Conservation (phyloP, 2,329 filamentous ascomycete genomes). For the Zymoseptoria tritici region DNA sequence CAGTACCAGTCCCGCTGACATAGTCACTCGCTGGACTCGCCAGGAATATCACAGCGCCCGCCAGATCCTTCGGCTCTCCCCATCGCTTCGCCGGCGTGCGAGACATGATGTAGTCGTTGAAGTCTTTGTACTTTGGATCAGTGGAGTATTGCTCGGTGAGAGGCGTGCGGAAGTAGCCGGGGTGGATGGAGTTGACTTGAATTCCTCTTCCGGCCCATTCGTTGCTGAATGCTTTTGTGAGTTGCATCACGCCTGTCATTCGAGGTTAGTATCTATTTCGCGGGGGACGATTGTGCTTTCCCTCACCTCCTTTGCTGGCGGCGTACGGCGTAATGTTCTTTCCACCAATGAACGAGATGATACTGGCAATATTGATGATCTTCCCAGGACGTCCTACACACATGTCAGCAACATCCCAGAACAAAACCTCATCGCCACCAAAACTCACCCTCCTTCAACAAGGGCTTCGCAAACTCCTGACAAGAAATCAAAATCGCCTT, state of each 20-base stretch:
- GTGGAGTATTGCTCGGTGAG: slow-evolving; percentile 20
- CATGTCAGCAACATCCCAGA: background rate
- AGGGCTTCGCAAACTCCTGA: slow-evolving; percentile 20
- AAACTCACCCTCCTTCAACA: slow-evolving; percentile 11
- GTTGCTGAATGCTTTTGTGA: slow-evolving; percentile 77
- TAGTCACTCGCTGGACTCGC: slow-evolving; percentile 67
- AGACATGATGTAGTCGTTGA: slow-evolving; percentile 66
- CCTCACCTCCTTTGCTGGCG: slow-evolving; percentile 62
- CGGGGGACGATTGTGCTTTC: no score
- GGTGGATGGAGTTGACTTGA: slow-evolving; percentile 77
- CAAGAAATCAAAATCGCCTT: slow-evolving; percentile 17
- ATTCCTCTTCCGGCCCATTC: slow-evolving; percentile 73
- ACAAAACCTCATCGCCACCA: background rate
- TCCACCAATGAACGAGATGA: slow-evolving; percentile 21
- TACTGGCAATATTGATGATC: slow-evolving; percentile 23
- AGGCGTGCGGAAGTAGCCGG: slow-evolving; percentile 44
- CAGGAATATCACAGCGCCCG: slow-evolving; percentile 69
- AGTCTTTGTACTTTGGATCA: slow-evolving; percentile 20
- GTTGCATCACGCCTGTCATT: slow-evolving; percentile 55
- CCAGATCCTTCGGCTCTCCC: slow-evolving; percentile 79
- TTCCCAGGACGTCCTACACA: slow-evolving; percentile 13
- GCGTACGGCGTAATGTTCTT: slow-evolving; percentile 81
- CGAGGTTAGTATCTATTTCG: no score
- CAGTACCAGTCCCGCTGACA: slow-evolving; percentile 70
- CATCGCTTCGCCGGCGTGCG: slow-evolving; percentile 77